phyloP scores from a whole-genome alignment of 2,329 filamentous ascomycete species.

The Escovopsis sp. region DNA sequence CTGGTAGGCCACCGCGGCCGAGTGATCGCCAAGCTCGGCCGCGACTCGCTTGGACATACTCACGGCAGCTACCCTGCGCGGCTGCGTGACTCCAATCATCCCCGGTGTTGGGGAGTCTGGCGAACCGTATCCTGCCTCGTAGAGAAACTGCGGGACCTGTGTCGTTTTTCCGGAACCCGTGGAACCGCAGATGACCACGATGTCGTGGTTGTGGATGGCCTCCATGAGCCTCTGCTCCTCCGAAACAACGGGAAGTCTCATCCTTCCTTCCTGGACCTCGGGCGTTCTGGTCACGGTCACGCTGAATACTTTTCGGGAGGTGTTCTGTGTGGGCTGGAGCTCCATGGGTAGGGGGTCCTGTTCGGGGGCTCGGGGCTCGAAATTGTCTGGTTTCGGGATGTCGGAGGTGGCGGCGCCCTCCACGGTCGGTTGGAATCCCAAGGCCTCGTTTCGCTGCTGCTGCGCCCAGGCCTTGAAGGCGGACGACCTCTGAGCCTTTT shows the following conservation, averaged over 20 bases:
- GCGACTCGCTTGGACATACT: conserved; percentile 91
- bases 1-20: conserved; percentile 73
- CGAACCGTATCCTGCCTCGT: conserved; percentile 82
- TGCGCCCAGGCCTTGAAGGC: conserved; percentile 93
- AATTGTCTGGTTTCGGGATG: conserved; percentile 45
- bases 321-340: conserved; percentile 44
- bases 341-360: conserved; percentile 57
- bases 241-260: conserved; percentile 76
- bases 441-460: conserved; percentile 67
- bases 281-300: conserved; percentile 55
- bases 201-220: conserved; percentile 79
- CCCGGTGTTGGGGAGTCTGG: conserved; percentile 66
- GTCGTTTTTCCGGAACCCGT: conserved; percentile 98
- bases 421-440: conserved; percentile 46
- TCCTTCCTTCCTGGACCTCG: conserved; percentile 62
- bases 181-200: conserved; percentile 83
- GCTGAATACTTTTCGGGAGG: conserved; percentile 57
- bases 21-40: conserved; percentile 66
- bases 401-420: conserved; percentile 27
- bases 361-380: conserved; percentile 52
- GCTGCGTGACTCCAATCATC: conserved; percentile 91
- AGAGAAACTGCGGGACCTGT: conserved; percentile 90
- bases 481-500: conserved; percentile 26
- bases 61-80: conserved; percentile 83
- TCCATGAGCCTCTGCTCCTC: conserved; percentile 99